phyloP scores from a whole-genome alignment of 306 rosid genomes.

The Cicer chorassanicum region DNA sequence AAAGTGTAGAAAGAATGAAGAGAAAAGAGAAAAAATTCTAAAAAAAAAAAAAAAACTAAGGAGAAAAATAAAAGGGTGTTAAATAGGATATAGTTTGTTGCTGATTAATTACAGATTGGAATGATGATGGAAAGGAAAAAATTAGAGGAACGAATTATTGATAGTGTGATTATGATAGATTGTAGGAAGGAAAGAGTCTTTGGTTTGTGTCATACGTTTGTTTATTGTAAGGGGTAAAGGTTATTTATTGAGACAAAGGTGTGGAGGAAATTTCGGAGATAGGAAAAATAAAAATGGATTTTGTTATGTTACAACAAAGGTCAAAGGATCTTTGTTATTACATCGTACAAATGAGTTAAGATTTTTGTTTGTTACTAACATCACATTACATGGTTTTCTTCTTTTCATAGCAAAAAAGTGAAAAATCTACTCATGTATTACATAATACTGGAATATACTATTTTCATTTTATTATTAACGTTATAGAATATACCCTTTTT shows the following conservation, averaged over 20 bases:
- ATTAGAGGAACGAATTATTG: slow-evolving; percentile 46
- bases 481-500: no score
- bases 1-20: slow-evolving; percentile 30
- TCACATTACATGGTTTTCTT: neutral
- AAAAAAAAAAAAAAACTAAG: slow-evolving; percentile 42
- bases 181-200: slow-evolving; percentile 54
- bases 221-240: slow-evolving; percentile 2
- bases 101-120: slow-evolving; percentile 57
- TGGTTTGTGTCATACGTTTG: slow-evolving; percentile 22
- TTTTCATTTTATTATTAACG: no score
- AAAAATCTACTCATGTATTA: neutral
- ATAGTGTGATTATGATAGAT: slow-evolving; percentile 46
- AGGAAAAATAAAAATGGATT: slow-evolving; percentile 24
- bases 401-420: neutral
- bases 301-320: slow-evolving; percentile 26
- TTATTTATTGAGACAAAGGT: slow-evolving; percentile 44
- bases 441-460: neutral
- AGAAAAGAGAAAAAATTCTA: slow-evolving; percentile 36
- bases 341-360: slow-evolving; percentile 18
- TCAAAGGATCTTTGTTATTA: slow-evolving; percentile 3
- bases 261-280: slow-evolving; percentile 49
- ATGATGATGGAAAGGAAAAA: slow-evolving; percentile 41
- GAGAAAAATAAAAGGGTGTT: slow-evolving; percentile 39
- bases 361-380: slow-evolving; percentile 5
- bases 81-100: slow-evolving; percentile 38